A percentile compares a stretch with the other conserved stretches of the same genome.
phyloP scores from a whole-genome alignment of 306 rosid species.

The Quercus engelmannii region DNA sequence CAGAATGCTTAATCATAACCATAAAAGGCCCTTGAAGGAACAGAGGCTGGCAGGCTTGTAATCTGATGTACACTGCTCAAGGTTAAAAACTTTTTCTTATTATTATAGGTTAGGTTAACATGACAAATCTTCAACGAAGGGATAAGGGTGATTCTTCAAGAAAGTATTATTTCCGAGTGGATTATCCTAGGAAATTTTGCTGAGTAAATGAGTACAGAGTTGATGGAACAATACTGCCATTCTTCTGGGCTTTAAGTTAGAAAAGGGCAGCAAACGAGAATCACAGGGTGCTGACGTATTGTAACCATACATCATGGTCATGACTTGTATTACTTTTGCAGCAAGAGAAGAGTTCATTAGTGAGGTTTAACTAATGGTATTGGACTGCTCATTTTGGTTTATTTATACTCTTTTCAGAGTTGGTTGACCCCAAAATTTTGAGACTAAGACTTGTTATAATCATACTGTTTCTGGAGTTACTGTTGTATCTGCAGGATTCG shows the following conservation, averaged over 20 bases:
- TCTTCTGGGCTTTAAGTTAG: not conserved
- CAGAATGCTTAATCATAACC: constrained; percentile 9
- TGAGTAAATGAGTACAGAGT: not conserved
- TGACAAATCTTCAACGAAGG: not conserved
- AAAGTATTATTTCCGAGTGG: not conserved
- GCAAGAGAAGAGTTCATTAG: constrained; percentile 10
- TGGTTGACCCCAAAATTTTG: too few species aligned
- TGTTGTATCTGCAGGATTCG: not conserved
- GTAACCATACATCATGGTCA: not conserved
- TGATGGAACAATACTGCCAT: not conserved
- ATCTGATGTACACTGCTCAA: constrained; percentile 19
- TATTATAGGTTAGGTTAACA: constrained; percentile 13
- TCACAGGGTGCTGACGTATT: not conserved
- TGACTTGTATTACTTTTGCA: constrained; percentile 1
- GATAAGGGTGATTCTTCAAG: not conserved
- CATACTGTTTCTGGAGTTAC: too few species aligned
- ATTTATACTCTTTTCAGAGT: not conserved
- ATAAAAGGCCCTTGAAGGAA: constrained; percentile 8
- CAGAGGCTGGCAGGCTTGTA: constrained; percentile 7
- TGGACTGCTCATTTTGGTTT: not conserved
- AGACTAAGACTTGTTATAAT: too few species aligned
- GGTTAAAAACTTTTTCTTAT: constrained; percentile 21
- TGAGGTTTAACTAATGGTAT: constrained; percentile 4
- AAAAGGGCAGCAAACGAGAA: constrained; percentile 3
- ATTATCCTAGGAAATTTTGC: constrained; percentile 9